Percentiles rank a stretch among this genome's conserved stretches.
These are phyloP conservation scores for Scheffersomyces spartinae DNA, from an alignment of 805 yeast species.

Conservation along the genomic window DNA sequence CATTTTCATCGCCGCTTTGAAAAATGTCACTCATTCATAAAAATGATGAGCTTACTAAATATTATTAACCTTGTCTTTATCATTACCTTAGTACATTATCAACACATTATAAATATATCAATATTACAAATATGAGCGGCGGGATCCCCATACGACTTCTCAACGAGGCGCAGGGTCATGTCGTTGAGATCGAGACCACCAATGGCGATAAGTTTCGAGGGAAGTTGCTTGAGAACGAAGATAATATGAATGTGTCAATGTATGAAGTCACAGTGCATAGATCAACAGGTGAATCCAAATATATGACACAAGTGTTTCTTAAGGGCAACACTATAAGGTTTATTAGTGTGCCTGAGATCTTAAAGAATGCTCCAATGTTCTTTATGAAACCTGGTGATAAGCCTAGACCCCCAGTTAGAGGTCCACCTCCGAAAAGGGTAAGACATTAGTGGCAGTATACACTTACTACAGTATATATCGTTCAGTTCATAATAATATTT, in stretches of 20 bases:
- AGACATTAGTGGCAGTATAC: slow-evolving; percentile 8
- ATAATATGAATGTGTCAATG: slow-evolving; percentile 32
- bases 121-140: too few relatives aligned
- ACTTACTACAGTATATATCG: neutral
- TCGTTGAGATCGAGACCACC: slow-evolving; percentile 29
- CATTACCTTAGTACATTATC: too few relatives aligned
- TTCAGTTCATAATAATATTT: neutral
- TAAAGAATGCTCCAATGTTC: slow-evolving; percentile 33
- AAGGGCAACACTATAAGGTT: slow-evolving; percentile 34
- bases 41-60: too few relatives aligned
- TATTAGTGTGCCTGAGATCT: slow-evolving; percentile 30
- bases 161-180: slow-evolving; percentile 36
- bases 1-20: too few relatives aligned
- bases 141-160: slow-evolving; percentile 32
- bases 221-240: slow-evolving; percentile 32
- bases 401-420: slow-evolving; percentile 34
- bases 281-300: slow-evolving; percentile 26
- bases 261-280: slow-evolving; percentile 30
- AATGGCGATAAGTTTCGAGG: slow-evolving; percentile 36
- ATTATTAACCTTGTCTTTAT: too few relatives aligned
- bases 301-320: slow-evolving; percentile 33
- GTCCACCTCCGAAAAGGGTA: slow-evolving; percentile 28
- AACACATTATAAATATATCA: too few relatives aligned
- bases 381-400: slow-evolving; percentile 31
- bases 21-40: too few relatives aligned